Conservation (phyloP, 371 early-diverging fungal species). For the Funneliformis caledonium region DNA sequence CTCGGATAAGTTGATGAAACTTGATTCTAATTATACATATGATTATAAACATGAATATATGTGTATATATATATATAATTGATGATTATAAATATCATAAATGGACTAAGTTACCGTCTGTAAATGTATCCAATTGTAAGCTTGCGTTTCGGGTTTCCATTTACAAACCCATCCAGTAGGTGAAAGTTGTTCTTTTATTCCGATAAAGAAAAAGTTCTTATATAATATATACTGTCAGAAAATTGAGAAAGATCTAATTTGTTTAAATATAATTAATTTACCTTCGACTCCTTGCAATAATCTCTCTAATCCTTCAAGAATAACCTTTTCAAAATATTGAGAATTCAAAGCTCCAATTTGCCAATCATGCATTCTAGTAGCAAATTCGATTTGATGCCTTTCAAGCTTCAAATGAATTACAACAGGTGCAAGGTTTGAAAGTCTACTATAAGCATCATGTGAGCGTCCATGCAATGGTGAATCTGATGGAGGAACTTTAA, state of each 20-base stretch:
- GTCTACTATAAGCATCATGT: not conserved
- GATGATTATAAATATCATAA: not conserved
- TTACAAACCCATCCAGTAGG: slow-evolving; percentile 21
- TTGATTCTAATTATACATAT: slow-evolving; percentile 9
- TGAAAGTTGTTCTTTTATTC: slow-evolving; percentile 19
- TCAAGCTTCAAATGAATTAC: slow-evolving; percentile 24
- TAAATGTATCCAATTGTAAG: slow-evolving; percentile 13
- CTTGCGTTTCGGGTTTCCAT: slow-evolving; percentile 20
- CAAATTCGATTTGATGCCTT: slow-evolving; percentile 32
- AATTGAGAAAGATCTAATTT: not conserved
- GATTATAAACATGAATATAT: not conserved
- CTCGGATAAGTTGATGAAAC: slow-evolving; percentile 8
- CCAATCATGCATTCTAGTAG: slow-evolving; percentile 32
- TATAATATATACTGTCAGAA: not conserved
- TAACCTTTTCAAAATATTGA: slow-evolving; percentile 24
- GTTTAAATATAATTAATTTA: not conserved
- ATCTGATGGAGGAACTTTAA: not conserved
- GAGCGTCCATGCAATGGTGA: slow-evolving; percentile 11
- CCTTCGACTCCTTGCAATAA: slow-evolving; percentile 10
- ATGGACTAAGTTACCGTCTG: not conserved
- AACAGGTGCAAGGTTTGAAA: slow-evolving; percentile 14
- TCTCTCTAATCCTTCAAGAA: slow-evolving; percentile 19
- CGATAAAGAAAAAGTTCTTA: not conserved
- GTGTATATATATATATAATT: not conserved
- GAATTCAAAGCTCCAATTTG: slow-evolving; percentile 21